Conservation (phyloP, 75 land plant genomes). For the Cryptomeria japonica region DNA sequence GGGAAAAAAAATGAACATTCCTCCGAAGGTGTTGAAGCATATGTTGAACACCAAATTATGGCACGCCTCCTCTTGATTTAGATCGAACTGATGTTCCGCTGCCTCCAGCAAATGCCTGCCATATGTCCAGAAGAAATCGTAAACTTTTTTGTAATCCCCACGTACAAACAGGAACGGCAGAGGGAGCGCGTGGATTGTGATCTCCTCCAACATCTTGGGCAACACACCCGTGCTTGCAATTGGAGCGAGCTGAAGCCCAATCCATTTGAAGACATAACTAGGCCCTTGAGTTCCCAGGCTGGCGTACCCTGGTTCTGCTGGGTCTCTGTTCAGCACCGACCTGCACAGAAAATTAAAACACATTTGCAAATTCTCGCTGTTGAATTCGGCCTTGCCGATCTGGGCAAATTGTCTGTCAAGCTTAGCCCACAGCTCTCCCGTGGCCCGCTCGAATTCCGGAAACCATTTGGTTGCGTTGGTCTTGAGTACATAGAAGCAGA, state of each 20-base stretch:
- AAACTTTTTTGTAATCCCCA: slow-evolving; percentile 22
- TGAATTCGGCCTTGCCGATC: slow-evolving; percentile 38
- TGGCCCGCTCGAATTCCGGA: slow-evolving; percentile 56
- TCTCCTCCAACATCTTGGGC: slow-evolving; percentile 16
- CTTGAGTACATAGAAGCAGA: neutral
- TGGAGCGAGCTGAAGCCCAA: slow-evolving; percentile 62
- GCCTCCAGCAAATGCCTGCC: too few species aligned
- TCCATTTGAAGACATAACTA: neutral
- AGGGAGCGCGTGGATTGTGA: slow-evolving; percentile 32
- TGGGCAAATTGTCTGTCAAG: slow-evolving; percentile 44
- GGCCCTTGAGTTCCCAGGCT: slow-evolving; percentile 56
- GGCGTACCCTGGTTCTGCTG: too few species aligned
- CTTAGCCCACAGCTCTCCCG: slow-evolving; percentile 27
- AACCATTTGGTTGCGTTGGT: slow-evolving; percentile 31
- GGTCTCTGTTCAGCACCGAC: slow-evolving; percentile 39
- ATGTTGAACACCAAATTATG: slow-evolving; percentile 63
- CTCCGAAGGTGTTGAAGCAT: slow-evolving; percentile 69
- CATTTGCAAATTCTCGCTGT: slow-evolving; percentile 36
- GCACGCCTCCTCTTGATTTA: slow-evolving; percentile 55
- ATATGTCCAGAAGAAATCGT: too few species aligned
- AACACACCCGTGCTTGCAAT: slow-evolving; percentile 45
- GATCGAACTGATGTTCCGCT: slow-evolving; percentile 19
- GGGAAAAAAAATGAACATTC: slow-evolving; percentile 42
- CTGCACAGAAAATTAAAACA: slow-evolving; percentile 17
- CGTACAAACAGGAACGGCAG: slow-evolving; percentile 49